phyloP scores from a whole-genome alignment of 2,329 filamentous ascomycete species.

The Dichotomopilus funicola region DNA sequence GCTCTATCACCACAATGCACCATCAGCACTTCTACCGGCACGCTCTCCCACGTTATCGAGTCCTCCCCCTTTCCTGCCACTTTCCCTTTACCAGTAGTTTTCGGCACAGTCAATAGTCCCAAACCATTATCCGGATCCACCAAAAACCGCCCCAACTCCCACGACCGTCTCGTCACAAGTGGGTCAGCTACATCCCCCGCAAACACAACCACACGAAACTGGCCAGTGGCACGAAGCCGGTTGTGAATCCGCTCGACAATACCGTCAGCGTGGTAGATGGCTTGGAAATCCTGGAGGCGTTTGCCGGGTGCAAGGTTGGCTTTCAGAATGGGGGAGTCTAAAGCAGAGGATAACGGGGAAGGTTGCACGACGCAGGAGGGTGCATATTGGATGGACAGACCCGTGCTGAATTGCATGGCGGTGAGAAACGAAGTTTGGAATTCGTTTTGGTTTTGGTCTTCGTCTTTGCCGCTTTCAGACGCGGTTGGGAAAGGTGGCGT shows the following conservation, averaged over 20 bases:
- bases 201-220: constrained; percentile 13
- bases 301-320: constrained; percentile 13
- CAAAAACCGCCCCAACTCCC: constrained; percentile 2
- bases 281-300: constrained; percentile 12
- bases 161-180: background rate
- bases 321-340: too few relatives aligned
- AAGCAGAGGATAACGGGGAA: too few relatives aligned
- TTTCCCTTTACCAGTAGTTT: too few relatives aligned
- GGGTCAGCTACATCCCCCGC: constrained; percentile 8
- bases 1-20: constrained; percentile 9
- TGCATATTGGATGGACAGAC: constrained; percentile 12
- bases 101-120: background rate
- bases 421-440: constrained; percentile 11
- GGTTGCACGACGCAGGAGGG: constrained; percentile 9
- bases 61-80: too few relatives aligned
- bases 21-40: constrained; percentile 11
- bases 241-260: constrained; percentile 1
- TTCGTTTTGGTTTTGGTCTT: too few relatives aligned
- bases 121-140: constrained; percentile 1
- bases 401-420: constrained; percentile 14
- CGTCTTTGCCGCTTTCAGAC: too few relatives aligned
- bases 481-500: too few relatives aligned
- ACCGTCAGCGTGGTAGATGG: constrained; percentile 12
- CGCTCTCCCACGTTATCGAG: background rate
- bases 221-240: constrained; percentile 5